phyloP scores from a whole-genome alignment of 345 rosid species.

The Heritiera littoralis region DNA sequence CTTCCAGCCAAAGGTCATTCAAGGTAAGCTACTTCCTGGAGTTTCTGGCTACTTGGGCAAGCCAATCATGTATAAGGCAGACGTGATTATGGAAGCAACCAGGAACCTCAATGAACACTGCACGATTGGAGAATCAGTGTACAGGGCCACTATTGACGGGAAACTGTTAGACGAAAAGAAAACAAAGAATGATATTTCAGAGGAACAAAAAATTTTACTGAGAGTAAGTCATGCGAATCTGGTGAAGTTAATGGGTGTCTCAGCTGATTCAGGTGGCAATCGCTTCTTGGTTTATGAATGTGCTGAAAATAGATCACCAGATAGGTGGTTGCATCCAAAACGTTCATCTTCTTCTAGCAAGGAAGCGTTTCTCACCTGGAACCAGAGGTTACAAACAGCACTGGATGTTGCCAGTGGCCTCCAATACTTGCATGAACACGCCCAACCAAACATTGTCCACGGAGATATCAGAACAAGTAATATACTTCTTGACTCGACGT shows the following conservation, averaged over 20 bases:
- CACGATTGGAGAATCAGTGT: conserved; percentile 52
- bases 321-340: conserved; percentile 48
- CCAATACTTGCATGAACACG: conserved; percentile 64
- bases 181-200: conserved; percentile 42
- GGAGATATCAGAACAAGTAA: conserved; percentile 54
- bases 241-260: conserved; percentile 54
- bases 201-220: conserved; percentile 55
- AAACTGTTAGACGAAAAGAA: conserved; percentile 51
- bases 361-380: conserved; percentile 44
- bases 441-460: conserved; percentile 56
- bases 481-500: conserved; percentile 51
- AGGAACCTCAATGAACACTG: conserved; percentile 42
- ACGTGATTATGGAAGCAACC: conserved; percentile 50
- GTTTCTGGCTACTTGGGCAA: conserved; percentile 56
- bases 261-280: conserved; percentile 39
- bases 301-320: conserved; percentile 58
- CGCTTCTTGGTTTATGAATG: conserved; percentile 63
- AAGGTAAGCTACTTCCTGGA: conserved; percentile 52
- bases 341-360: conserved; percentile 33
- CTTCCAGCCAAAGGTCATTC: conserved; percentile 37
- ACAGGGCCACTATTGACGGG: conserved; percentile 48
- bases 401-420: conserved; percentile 64
- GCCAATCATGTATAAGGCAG: conserved; percentile 44
- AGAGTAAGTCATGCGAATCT: conserved; percentile 65
- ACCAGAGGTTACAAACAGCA: conserved; percentile 52